These are phyloP conservation scores for Wickerhamomyces bovis DNA, from an alignment of 805 yeast genomes.

Conservation along the genomic window DNA sequence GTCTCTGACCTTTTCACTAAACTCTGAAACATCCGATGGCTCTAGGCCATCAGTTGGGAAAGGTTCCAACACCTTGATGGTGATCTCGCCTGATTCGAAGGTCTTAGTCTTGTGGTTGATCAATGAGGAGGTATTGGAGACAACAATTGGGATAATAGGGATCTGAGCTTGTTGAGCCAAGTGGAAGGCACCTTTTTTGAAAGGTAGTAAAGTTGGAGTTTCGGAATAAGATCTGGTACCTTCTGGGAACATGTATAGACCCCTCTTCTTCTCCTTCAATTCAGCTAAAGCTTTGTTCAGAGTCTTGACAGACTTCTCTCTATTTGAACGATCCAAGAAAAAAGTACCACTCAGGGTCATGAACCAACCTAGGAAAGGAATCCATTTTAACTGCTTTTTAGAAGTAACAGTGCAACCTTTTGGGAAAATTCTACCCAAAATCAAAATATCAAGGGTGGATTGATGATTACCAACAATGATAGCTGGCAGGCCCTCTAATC, in stretches of 20 bases:
- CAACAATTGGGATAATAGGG: conserved; percentile 85
- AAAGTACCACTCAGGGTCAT: conserved; percentile 88
- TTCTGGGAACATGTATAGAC: conserved; percentile 90
- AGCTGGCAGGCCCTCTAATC: conserved; percentile 59
- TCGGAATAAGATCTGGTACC: conserved; percentile 87
- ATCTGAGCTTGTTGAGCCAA: conserved; percentile 88
- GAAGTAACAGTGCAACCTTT: conserved; percentile 89
- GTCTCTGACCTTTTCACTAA: conserved; percentile 50
- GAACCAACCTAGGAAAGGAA: conserved; percentile 96
- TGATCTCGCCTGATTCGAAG: conserved; percentile 75
- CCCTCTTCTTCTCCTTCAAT: conserved; percentile 59
- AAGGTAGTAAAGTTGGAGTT: conserved; percentile 68
- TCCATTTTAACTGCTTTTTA: conserved; percentile 71
- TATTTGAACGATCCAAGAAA: conserved; percentile 77
- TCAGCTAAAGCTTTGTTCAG: conserved; percentile 61
- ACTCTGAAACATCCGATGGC: conserved; percentile 60
- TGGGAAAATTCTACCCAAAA: conserved; percentile 82
- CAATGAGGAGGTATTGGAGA: conserved; percentile 75
- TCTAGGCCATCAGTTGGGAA: conserved; percentile 64
- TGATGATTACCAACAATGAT: conserved; percentile 86
- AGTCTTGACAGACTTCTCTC: conserved; percentile 69
- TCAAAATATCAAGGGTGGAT: conserved; percentile 75
- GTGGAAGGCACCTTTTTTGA: conserved; percentile 98
- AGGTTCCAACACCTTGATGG: conserved; percentile 77
- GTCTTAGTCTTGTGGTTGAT: conserved; percentile 53